Percentiles rank a stretch among this genome's conserved stretches.
Evolutionary conservation across 495 filamentous ascomycete genomes (phyloP).

Genomic region (Baudoinia panamericana): DNA sequence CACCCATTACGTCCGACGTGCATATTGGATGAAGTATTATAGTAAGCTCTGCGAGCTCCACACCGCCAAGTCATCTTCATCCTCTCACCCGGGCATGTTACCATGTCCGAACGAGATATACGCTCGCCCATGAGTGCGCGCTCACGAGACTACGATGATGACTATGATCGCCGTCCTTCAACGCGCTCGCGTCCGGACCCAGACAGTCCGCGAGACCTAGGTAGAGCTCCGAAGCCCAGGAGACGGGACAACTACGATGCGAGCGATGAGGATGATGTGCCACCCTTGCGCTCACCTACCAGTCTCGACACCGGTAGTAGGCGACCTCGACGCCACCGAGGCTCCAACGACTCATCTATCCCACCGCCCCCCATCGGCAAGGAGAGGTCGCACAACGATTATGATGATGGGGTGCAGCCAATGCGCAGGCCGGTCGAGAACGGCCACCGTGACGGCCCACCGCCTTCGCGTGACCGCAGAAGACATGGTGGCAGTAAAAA

Average conservation of each 20-base stretch:
- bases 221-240: neutral
- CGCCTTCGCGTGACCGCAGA: neutral
- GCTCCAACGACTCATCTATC: neutral
- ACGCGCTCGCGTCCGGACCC: constrained; percentile 3
- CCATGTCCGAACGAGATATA: neutral
- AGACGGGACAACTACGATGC: constrained; percentile 12
- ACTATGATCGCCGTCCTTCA: constrained; percentile 1
- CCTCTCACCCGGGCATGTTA: neutral
- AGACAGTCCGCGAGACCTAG: neutral
- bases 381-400: neutral
- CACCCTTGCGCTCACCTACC: constrained; percentile 1
- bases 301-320: neutral
- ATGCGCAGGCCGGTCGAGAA: neutral
- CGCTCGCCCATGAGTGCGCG: neutral
- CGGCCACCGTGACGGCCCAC: neutral
- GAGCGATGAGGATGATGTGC: constrained; percentile 14
- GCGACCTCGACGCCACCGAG: neutral
- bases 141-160: constrained; percentile 2
- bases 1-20: constrained; percentile 1
- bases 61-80: constrained; percentile 1
- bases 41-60: neutral
- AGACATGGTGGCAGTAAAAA: neutral
- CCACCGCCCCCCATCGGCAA: constrained; percentile 6
- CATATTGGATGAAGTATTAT: neutral
- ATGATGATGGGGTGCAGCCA: constrained; percentile 4